Conservation (phyloP, 495 filamentous ascomycete species). For the Talaromyces adpressus region DNA sequence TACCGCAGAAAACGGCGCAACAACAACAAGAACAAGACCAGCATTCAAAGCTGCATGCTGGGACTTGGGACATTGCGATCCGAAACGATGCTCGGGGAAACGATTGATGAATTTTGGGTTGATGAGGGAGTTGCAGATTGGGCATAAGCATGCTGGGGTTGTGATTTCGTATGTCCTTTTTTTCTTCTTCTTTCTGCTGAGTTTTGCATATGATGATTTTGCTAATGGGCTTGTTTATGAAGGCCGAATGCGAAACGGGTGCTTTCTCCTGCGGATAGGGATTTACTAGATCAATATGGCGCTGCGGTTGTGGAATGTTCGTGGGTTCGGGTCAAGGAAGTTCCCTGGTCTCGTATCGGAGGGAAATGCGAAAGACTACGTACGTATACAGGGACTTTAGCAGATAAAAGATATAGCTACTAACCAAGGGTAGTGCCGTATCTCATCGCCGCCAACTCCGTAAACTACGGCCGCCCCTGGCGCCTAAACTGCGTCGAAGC, state of each 20-base stretch:
- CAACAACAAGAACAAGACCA: conserved; percentile 36
- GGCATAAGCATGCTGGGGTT: conserved; percentile 83
- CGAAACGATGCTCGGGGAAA: conserved; percentile 94
- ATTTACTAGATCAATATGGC: conserved; percentile 77
- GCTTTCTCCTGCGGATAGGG: conserved; percentile 72
- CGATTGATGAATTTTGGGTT: conserved; percentile 82
- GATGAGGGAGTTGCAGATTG: conserved; percentile 88
- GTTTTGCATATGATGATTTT: background rate
- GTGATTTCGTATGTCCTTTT: conserved; percentile 63
- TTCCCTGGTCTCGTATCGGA: conserved; percentile 85
- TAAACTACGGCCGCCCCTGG: conserved; percentile 96
- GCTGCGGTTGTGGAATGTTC: conserved; percentile 97
- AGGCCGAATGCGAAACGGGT: conserved; percentile 84
- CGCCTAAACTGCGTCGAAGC: conserved; percentile 93
- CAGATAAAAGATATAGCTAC: background rate
- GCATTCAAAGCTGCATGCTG: conserved; percentile 90
- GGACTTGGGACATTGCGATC: conserved; percentile 96
- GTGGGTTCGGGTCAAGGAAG: conserved; percentile 87
- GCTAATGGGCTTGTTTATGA: background rate
- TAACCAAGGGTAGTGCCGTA: conserved; percentile 57
- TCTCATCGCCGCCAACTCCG: conserved; percentile 90
- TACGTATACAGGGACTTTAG: conserved; percentile 22
- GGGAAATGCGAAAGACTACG: conserved; percentile 85
- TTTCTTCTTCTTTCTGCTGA: conserved; percentile 1
- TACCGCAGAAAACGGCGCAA: conserved; percentile 16